These are phyloP conservation scores for Lumnitzera littorea DNA, from an alignment of 345 rosid species.

Conservation along the genomic window DNA sequence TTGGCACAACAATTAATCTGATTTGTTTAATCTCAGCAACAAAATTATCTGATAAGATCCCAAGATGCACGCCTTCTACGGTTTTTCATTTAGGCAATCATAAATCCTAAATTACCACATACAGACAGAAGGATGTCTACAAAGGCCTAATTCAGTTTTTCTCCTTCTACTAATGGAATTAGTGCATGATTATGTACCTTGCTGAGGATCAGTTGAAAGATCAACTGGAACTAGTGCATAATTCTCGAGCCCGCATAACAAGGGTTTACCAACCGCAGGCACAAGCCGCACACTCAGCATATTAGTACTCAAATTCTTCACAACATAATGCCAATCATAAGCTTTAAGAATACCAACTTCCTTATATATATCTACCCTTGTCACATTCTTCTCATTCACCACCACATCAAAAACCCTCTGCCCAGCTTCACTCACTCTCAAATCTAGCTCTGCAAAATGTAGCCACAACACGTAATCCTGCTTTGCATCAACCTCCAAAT, in stretches of 20 bases:
- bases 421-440: slow-evolving; percentile 46
- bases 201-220: slow-evolving; percentile 68
- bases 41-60: too few relatives aligned
- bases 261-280: slow-evolving; percentile 52
- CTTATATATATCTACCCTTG: slow-evolving; percentile 53
- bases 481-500: slow-evolving; percentile 71
- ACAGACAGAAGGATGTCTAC: background rate
- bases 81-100: too few relatives aligned
- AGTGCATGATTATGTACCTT: slow-evolving; percentile 36
- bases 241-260: slow-evolving; percentile 81
- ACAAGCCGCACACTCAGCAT: slow-evolving; percentile 47
- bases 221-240: slow-evolving; percentile 85
- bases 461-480: slow-evolving; percentile 86
- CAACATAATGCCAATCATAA: slow-evolving; percentile 38
- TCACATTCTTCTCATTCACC: slow-evolving; percentile 62
- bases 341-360: slow-evolving; percentile 69
- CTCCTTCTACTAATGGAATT: too few relatives aligned
- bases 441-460: slow-evolving; percentile 91
- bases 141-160: background rate
- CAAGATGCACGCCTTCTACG: too few relatives aligned
- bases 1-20: too few relatives aligned
- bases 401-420: slow-evolving; percentile 69
- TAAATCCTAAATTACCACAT: background rate
- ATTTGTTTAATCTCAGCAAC: too few relatives aligned
- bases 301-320: slow-evolving; percentile 56